phyloP scores from a whole-genome alignment of 371 early-diverging fungal genomes.

The Apophysomyces sp. region DNA sequence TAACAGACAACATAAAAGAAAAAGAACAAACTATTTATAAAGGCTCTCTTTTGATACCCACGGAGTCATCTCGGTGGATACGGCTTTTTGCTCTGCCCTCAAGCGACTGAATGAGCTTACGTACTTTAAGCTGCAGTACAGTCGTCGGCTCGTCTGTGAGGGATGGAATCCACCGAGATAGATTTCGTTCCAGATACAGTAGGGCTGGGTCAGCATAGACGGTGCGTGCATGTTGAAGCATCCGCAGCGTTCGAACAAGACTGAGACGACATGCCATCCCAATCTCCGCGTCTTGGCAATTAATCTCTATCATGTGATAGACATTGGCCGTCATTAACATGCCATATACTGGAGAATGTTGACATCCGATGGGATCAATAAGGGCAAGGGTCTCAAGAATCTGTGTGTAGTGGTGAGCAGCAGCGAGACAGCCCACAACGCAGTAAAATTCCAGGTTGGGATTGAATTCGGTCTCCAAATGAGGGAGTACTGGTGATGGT shows the following conservation, averaged over 20 bases:
- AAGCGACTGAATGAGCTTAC: neutral
- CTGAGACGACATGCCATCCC: conserved; percentile 30
- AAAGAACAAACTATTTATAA: neutral
- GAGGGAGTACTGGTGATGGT: neutral
- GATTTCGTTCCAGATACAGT: conserved; percentile 28
- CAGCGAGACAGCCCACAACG: conserved; percentile 21
- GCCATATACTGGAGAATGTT: conserved; percentile 40
- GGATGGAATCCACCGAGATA: conserved; percentile 13
- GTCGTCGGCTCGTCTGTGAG: conserved; percentile 9
- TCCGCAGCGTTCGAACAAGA: conserved; percentile 23
- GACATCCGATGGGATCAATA: conserved; percentile 34
- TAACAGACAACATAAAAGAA: neutral
- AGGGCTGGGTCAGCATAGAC: conserved; percentile 26
- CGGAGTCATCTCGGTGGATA: neutral
- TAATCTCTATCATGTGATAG: conserved; percentile 25
- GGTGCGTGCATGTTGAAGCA: conserved; percentile 21
- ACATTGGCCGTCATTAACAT: conserved; percentile 21
- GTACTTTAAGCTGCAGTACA: conserved; percentile 7
- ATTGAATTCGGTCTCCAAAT: conserved; percentile 12
- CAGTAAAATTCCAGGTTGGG: conserved; percentile 21
- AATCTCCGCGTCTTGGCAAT: conserved; percentile 21
- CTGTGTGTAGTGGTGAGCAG: conserved; percentile 30
- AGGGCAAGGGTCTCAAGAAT: conserved; percentile 28
- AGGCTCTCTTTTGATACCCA: neutral
- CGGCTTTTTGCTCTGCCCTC: conserved; percentile 4